Conservation (phyloP, 208 protist species). For the Leishmania amazonensis region DNA sequence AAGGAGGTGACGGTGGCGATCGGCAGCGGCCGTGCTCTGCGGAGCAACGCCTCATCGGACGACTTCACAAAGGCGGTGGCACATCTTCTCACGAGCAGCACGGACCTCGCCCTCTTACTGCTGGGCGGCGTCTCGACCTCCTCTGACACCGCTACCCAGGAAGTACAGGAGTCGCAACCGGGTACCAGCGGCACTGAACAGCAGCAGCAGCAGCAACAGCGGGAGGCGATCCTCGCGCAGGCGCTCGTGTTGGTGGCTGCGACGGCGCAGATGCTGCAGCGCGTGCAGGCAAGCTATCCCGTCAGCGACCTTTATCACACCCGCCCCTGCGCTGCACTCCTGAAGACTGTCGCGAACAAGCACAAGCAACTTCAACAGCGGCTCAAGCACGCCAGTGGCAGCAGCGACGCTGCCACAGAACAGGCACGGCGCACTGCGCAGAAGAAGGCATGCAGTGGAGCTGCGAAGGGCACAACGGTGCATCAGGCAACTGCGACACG, state of each 20-base stretch:
- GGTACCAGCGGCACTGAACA: neutral
- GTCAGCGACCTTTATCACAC: conserved; percentile 31
- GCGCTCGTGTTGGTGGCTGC: conserved; percentile 45
- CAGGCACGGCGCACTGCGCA: neutral
- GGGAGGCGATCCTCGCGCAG: conserved; percentile 33
- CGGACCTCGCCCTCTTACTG: conserved; percentile 26
- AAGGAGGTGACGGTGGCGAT: conserved; percentile 38
- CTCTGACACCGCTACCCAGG: neutral
- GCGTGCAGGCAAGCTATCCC: conserved; percentile 35
- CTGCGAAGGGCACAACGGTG: neutral
- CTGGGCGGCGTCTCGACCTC: neutral
- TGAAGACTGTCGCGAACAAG: conserved; percentile 54
- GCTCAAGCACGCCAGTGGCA: neutral
- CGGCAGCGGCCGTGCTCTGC: conserved; percentile 23
- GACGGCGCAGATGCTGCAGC: conserved; percentile 42
- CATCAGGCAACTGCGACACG: neutral
- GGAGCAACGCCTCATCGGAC: conserved; percentile 31
- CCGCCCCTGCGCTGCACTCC: conserved; percentile 48
- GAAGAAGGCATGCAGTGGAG: neutral
- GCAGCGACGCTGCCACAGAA: neutral
- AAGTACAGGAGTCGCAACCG: neutral
- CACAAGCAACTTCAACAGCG: conserved; percentile 32
- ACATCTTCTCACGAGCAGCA: conserved; percentile 40
- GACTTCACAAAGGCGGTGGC: conserved; percentile 54
- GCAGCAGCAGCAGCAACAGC: conserved; percentile 7